These are phyloP conservation scores for Alternaria sp. DNA, from an alignment of 2,329 filamentous ascomycete genomes.

Conservation along the genomic window DNA sequence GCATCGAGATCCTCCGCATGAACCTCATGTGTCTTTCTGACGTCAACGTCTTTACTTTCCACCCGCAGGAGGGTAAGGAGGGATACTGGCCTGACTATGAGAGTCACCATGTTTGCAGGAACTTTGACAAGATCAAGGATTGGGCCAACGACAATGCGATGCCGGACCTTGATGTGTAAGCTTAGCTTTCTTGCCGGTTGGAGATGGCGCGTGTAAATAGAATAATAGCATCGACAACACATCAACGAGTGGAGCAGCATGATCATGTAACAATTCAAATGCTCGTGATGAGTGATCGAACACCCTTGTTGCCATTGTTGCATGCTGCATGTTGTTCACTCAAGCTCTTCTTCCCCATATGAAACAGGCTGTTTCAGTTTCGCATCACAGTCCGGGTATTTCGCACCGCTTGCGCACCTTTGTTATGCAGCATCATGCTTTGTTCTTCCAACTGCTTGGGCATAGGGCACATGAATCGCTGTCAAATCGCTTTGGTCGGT, in stretches of 20 bases:
- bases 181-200: not conserved
- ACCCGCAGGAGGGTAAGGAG: constrained; percentile 25
- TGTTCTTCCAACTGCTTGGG: not conserved
- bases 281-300: not conserved
- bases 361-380: not conserved
- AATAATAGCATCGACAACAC: not conserved
- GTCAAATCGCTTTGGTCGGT: not conserved
- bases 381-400: not conserved
- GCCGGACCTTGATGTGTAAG: constrained; percentile 31
- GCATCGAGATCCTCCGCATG: constrained; percentile 46
- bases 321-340: not conserved
- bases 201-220: not conserved
- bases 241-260: not conserved
- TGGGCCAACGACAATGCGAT: constrained; percentile 44
- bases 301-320: not conserved
- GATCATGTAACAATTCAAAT: not conserved
- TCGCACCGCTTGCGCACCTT: not conserved
- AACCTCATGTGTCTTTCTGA: constrained; percentile 46
- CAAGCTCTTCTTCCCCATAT: not conserved
- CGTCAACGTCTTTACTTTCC: constrained; percentile 45
- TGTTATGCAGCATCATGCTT: no score
- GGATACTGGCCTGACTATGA: constrained; percentile 43
- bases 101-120: constrained; percentile 40
- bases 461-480: not conserved
- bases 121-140: constrained; percentile 42